Conservation (phyloP, 495 filamentous ascomycete genomes). For the Daldinia bambusicola region DNA sequence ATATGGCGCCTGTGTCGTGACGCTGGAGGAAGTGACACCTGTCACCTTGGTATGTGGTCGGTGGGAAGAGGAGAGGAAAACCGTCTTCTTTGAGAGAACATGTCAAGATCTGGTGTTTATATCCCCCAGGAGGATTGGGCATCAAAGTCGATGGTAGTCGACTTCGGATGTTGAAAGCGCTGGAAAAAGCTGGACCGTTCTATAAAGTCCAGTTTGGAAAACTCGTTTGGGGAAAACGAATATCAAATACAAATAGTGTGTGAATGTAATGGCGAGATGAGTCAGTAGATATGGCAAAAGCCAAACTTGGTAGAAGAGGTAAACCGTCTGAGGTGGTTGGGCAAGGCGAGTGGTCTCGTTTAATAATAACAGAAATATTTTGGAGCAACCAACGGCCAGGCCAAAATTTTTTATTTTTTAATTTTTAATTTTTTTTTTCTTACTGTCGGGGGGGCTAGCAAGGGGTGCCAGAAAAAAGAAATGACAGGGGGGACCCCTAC, state of each 20-base stretch:
- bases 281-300: slow-evolving; percentile 47
- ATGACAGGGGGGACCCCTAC: slow-evolving; percentile 26
- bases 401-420: slow-evolving; percentile 41
- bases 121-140: slow-evolving; percentile 49
- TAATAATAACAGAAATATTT: slow-evolving; percentile 45
- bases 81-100: slow-evolving; percentile 62
- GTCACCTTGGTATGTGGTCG: slow-evolving; percentile 68
- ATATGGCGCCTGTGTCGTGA: slow-evolving; percentile 59
- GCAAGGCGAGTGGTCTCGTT: slow-evolving; percentile 41
- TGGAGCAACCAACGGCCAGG: slow-evolving; percentile 34
- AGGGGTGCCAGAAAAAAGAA: slow-evolving; percentile 23
- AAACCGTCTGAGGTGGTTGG: slow-evolving; percentile 44
- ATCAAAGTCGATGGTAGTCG: slow-evolving; percentile 47
- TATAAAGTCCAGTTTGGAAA: slow-evolving; percentile 41
- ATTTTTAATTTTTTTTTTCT: slow-evolving; percentile 38
- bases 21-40: slow-evolving; percentile 59
- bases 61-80: slow-evolving; percentile 62
- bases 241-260: slow-evolving; percentile 39
- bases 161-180: slow-evolving; percentile 44
- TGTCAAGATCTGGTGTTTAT: slow-evolving; percentile 57
- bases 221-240: slow-evolving; percentile 32
- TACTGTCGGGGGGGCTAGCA: slow-evolving; percentile 21
- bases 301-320: slow-evolving; percentile 47
- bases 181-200: slow-evolving; percentile 47
- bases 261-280: slow-evolving; percentile 40